Conservation (phyloP, 176 grass and related monocot genomes). For the Bothriochloa decipiens region DNA sequence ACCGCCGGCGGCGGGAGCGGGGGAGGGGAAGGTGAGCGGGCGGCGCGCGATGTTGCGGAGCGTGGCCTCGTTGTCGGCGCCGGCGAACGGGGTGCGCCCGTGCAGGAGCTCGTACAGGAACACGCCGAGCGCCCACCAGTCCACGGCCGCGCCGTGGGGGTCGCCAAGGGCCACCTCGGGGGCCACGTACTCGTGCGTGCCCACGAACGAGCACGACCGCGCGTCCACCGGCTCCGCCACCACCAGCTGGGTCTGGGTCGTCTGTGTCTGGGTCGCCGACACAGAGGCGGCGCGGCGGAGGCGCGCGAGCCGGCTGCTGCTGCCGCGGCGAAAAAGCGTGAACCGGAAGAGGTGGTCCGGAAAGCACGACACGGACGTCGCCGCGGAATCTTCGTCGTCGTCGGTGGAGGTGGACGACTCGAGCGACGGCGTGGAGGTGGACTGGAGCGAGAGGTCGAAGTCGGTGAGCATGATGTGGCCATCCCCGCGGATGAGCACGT, state of each 20-base stretch:
- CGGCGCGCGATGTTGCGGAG: constrained; percentile 76
- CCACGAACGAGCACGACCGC: constrained; percentile 84
- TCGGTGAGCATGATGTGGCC: constrained; percentile 99
- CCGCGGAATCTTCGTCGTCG: too few species aligned
- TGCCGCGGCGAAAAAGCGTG: background rate
- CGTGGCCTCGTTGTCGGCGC: constrained; percentile 58
- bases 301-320: background rate
- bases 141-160: constrained; percentile 78
- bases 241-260: constrained; percentile 30
- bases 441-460: constrained; percentile 87
- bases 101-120: constrained; percentile 88
- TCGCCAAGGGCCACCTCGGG: constrained; percentile 73
- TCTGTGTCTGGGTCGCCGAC: background rate
- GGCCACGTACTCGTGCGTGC: constrained; percentile 91
- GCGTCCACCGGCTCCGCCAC: constrained; percentile 81
- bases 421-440: constrained; percentile 66
- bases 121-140: constrained; percentile 97
- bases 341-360: constrained; percentile 43
- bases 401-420: background rate
- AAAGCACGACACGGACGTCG: constrained; percentile 49
- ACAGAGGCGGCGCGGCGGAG: background rate
- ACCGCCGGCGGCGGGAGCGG: too few species aligned
- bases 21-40: constrained; percentile 52
- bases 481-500: constrained; percentile 78
- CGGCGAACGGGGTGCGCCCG: constrained; percentile 78